Base-by-base conservation (phyloP, 352 stramenopile genomes). In the Globisporangium lucens region DNA sequence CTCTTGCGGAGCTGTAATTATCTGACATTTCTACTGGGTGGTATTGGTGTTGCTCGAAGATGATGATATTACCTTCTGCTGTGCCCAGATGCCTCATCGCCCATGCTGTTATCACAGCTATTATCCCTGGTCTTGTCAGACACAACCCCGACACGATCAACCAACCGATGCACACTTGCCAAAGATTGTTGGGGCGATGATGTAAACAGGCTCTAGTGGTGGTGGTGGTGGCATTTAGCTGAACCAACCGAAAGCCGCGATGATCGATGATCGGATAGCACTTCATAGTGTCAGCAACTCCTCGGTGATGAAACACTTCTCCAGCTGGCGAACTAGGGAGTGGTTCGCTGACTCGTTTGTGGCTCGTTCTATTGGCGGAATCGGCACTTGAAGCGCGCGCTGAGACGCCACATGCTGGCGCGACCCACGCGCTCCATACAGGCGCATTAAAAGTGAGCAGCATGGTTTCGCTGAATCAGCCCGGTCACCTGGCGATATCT, bases 381-480 rank as follows among this genome's bases (percentile, higher is more conserved):
- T 22, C 20, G 17, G 20, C 17, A 29, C 20, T 61, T 61, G 56
- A 61, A n/a, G 56, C 30, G 56, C 30, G 56, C 29, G 12, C 17
- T 33, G 56, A 61, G 56, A 33, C 56, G 33, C 33, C 56, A 13
- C 33, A 20, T 29, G 56, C 20, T 61, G 56, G 36, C 56, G 47
- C 24, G 30, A 47, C 33, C 4, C 4, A 27, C 27, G 29, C 27
- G 56, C 56, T 61, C 56, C 56, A 61, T 61, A 36, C 30, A 22
- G 52, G 52, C 8, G 15, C 17, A 3, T 29, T 22, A 43, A 10
- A n/a, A 12, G 8, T 46, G 22, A 24, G 30, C 61, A 60, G 22
- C 33, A 59, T 59, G 61, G 33, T 66, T 66, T 66, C 30, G 47
- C 61, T 66, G 61, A 66, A 66, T 13, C 59, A 64, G 36, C 20